phyloP scores from a whole-genome alignment of 108 stramenopile genomes.

The Seminavis robusta region DNA sequence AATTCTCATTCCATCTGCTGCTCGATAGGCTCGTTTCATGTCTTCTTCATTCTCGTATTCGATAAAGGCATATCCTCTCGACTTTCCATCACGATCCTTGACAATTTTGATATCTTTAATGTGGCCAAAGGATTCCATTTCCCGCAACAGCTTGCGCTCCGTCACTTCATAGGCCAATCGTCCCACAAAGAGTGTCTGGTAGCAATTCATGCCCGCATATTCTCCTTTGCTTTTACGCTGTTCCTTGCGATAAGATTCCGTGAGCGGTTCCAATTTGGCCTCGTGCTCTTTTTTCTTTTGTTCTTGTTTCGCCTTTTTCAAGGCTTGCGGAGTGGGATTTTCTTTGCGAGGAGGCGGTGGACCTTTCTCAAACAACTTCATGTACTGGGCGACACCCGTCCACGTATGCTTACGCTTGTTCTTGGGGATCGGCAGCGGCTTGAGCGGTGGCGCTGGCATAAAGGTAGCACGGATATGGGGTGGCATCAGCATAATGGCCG shows the following conservation, averaged over 20 bases:
- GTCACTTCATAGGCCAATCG: slow-evolving; percentile 94
- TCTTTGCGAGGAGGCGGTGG: slow-evolving; percentile 46
- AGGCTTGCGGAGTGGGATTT: slow-evolving; percentile 47
- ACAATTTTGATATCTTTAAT: slow-evolving; percentile 88
- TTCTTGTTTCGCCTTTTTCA: slow-evolving; percentile 37
- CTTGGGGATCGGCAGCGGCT: slow-evolving; percentile 51
- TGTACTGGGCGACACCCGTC: slow-evolving; percentile 47
- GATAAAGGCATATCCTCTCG: slow-evolving; percentile 92
- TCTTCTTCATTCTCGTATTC: slow-evolving; percentile 91
- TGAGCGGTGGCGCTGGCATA: slow-evolving; percentile 83
- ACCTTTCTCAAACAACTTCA: slow-evolving; percentile 60
- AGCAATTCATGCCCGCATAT: slow-evolving; percentile 85
- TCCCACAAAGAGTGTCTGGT: slow-evolving; percentile 95
- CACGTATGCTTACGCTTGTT: slow-evolving; percentile 44
- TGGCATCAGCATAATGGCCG: slow-evolving; percentile 91
- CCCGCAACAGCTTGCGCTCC: slow-evolving; percentile 89
- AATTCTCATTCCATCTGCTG: slow-evolving; percentile 89
- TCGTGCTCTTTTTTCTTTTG: slow-evolving; percentile 20
- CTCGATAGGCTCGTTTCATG: slow-evolving; percentile 86
- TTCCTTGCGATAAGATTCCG: slow-evolving; percentile 67
- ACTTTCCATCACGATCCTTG: slow-evolving; percentile 37
- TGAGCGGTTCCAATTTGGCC: slow-evolving; percentile 35
- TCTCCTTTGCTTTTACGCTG: slow-evolving; percentile 61
- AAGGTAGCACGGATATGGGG: slow-evolving; percentile 83
- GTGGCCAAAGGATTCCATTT: slow-evolving; percentile 91